These are phyloP conservation scores for Rhytidiadelphus loreus DNA, from an alignment of 225 moss, liverwort and hornwort species.

Conservation along the genomic window DNA sequence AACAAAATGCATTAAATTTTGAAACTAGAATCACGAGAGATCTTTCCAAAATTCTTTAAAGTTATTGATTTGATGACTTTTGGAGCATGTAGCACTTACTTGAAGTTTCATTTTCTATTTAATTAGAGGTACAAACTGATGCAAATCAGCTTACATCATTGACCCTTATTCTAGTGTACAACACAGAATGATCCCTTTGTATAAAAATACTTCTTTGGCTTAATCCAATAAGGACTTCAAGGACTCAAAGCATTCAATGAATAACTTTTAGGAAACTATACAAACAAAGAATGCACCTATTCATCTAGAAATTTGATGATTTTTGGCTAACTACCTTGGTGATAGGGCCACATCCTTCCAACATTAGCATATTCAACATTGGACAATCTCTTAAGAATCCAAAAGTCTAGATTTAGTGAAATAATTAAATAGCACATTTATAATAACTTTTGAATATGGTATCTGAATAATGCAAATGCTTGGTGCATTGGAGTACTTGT, in stretches of 20 bases:
- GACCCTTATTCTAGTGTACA: background rate
- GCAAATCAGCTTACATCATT: background rate
- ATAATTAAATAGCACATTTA: background rate
- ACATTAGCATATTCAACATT: background rate
- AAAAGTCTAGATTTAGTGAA: background rate
- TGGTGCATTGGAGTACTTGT: too few species aligned
- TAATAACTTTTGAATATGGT: too few species aligned
- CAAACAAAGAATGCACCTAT: background rate
- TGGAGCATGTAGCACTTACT: background rate
- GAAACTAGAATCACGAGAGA: fast-evolving
- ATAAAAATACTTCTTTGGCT: background rate
- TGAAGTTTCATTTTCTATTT: background rate
- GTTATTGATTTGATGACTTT: background rate
- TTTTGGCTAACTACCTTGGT: too few species aligned
- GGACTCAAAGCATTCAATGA: background rate
- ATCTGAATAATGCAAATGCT: background rate
- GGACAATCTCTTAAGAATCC: background rate
- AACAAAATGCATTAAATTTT: background rate
- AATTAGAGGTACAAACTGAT: background rate
- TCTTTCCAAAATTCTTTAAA: background rate
- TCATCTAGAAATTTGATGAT: too few species aligned
- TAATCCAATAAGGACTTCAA: background rate
- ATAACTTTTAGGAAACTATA: background rate
- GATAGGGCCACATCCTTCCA: too few species aligned
- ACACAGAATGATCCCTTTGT: background rate